Evolutionary conservation across 1,284 basidiomycete species (phyloP).

Genomic region (Heterobasidion occidentale): DNA sequence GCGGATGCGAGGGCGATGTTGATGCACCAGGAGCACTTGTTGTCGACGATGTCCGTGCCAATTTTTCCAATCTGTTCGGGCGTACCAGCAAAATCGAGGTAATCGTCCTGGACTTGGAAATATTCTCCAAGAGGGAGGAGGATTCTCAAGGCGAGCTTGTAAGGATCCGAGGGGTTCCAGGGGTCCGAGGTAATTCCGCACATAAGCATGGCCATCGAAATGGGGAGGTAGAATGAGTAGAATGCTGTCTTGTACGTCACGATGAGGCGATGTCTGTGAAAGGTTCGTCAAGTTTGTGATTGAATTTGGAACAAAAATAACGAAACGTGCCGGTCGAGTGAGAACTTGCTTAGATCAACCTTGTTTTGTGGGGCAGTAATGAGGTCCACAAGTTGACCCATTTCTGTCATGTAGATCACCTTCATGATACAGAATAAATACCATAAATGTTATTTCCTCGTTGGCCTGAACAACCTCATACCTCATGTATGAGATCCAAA

Average conservation of each 20-base stretch:
- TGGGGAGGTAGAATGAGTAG: slow-evolving; percentile 98
- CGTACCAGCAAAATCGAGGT: slow-evolving; percentile 86
- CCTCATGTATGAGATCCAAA: slow-evolving; percentile 87
- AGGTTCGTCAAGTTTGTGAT: not conserved
- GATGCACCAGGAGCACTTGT: slow-evolving; percentile 98
- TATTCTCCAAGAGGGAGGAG: slow-evolving; percentile 94
- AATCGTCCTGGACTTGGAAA: slow-evolving; percentile 99
- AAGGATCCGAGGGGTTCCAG: slow-evolving; percentile 30
- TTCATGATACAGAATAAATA: slow-evolving; percentile 18
- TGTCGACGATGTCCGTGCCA: slow-evolving; percentile 97
- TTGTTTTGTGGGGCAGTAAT: slow-evolving; percentile 90
- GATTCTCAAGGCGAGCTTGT: slow-evolving; percentile 76
- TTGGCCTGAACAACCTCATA: slow-evolving; percentile 19
- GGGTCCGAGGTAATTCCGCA: slow-evolving; percentile 39
- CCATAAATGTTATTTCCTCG: not conserved
- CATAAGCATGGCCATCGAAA: slow-evolving; percentile 88
- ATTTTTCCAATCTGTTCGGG: slow-evolving; percentile 95
- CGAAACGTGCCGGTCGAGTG: slow-evolving; percentile 57
- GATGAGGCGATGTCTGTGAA: slow-evolving; percentile 78
- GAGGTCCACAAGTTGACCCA: slow-evolving; percentile 93
- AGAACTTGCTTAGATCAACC: slow-evolving; percentile 87
- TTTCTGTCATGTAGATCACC: slow-evolving; percentile 90
- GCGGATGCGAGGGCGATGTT: slow-evolving; percentile 76
- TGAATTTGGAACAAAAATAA: not conserved
- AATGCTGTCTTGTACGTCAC: slow-evolving; percentile 97